Evolutionary conservation across 331 rosid species (phyloP).

Genomic region (Malus hybrid): DNA sequence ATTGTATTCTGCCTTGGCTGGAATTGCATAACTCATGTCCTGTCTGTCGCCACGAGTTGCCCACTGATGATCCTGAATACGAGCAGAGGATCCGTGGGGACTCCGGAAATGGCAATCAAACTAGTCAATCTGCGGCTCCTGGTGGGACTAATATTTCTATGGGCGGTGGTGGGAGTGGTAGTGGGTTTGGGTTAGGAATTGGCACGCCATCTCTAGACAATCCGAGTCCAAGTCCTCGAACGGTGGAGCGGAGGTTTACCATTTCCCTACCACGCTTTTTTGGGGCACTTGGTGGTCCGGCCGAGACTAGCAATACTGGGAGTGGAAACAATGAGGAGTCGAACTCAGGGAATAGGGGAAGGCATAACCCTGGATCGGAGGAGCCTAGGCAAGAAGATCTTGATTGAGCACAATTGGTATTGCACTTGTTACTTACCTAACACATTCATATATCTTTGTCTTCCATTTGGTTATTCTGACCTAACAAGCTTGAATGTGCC

Average conservation of each 20-base stretch:
- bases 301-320: constrained; percentile 64
- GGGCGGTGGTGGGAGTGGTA: constrained; percentile 13
- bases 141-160: constrained; percentile 17
- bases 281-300: constrained; percentile 33
- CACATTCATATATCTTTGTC: not conserved
- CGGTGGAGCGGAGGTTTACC: constrained; percentile 46
- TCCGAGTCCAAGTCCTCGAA: constrained; percentile 25
- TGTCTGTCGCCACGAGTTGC: constrained; percentile 82
- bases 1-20: constrained; percentile 82
- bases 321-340: constrained; percentile 38
- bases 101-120: constrained; percentile 19
- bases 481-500: not conserved
- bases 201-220: constrained; percentile 29
- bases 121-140: constrained; percentile 14
- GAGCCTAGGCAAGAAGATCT: constrained; percentile 92
- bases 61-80: constrained; percentile 72
- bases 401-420: constrained; percentile 40
- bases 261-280: constrained; percentile 54
- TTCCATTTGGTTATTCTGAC: not conserved
- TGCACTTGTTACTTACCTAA: constrained; percentile 6
- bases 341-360: constrained; percentile 40
- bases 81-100: constrained; percentile 50
- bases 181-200: constrained; percentile 7
- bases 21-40: constrained; percentile 86
- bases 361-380: constrained; percentile 55